A percentile compares a stretch with the other conserved stretches of the same genome.
Evolutionary conservation across 2,329 filamentous ascomycete species (phyloP).

Genomic region (Epichloe aotearoae): DNA sequence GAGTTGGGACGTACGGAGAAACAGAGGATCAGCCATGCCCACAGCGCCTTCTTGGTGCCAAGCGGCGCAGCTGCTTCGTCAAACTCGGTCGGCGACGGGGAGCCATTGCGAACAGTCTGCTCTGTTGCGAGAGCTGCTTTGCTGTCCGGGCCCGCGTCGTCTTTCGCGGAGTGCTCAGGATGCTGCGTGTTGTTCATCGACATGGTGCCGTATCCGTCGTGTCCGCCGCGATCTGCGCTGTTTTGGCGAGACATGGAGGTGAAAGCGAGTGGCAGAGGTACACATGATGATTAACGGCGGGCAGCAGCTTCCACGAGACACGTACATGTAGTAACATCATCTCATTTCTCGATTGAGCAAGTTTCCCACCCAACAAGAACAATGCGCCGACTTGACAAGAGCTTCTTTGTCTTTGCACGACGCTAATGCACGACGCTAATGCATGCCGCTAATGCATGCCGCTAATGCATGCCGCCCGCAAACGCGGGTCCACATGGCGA

Average conservation of each 20-base stretch:
- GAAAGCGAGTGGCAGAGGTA: neutral
- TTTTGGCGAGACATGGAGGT: neutral
- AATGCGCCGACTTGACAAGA: too few relatives aligned
- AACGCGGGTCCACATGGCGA: too few relatives aligned
- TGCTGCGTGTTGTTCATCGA: neutral
- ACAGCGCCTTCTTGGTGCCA: constrained; percentile 7
- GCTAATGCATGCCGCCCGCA: neutral
- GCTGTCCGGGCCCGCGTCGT: neutral
- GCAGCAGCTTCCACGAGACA: too few relatives aligned
- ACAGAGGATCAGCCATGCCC: constrained; percentile 10
- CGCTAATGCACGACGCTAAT: neutral
- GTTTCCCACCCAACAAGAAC: neutral
- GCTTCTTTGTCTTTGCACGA: neutral
- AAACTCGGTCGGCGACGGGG: neutral
- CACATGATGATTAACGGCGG: too few relatives aligned
- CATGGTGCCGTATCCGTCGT: neutral
- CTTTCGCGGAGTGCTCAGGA: neutral
- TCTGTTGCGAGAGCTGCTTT: neutral
- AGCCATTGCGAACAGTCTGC: neutral
- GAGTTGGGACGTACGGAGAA: constrained; percentile 6
- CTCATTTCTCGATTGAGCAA: neutral
- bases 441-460: neutral
- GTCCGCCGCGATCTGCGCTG: neutral
- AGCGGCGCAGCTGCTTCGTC: constrained; percentile 2
- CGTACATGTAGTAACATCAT: too few relatives aligned